Evolutionary conservation across 805 yeast genomes (phyloP), one percentile per base, ranked within the genome.

Genomic region (Martiniozyma abietophila): DNA sequence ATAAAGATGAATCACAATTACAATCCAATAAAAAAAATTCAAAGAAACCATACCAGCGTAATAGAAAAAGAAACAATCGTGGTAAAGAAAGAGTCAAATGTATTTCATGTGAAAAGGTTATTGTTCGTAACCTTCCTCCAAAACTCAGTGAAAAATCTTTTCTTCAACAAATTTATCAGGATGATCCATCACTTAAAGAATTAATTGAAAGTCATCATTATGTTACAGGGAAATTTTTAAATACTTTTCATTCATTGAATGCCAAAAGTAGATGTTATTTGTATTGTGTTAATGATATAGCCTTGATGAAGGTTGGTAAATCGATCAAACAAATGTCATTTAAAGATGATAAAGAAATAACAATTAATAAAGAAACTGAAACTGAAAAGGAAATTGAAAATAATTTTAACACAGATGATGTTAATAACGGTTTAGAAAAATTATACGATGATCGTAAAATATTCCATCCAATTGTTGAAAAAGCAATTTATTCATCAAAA

Each of bases 91-190:
- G 21, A 22, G 6, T 20, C 12, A 12, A 7, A 29, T 12, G 14
- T 14, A 25, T 17, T 16, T 18, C 29, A 32, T n/a, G 21, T 12
- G 4, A 20, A n/a, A 64, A 63, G 38, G 29, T 64, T 2, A 54
- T 51, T 0, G 49, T 69, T 3, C 56, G 76, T 34, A 46, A 62
- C 6, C 48, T 71, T 9, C 76, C 76, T 3, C 71, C 75, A 3
- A 40, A 45, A 14, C 43, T 65, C 12, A 29, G 40, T 2, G 50
- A 54, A 16, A 46, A 41, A 1, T 50, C 47, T 6, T 64, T 67
- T 28, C 19, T 36, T 6, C 16, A 20, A 14, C 20, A 35, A 18
- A 15, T 39, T 9, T 17, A 17, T 6, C 12, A 21, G 23, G 10
- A 9, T 24, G 8, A 31, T 10, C 39, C 41, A 2, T 37, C 25